Evolutionary conservation across 805 yeast species (phyloP).

Genomic region (Candida adriatica): DNA sequence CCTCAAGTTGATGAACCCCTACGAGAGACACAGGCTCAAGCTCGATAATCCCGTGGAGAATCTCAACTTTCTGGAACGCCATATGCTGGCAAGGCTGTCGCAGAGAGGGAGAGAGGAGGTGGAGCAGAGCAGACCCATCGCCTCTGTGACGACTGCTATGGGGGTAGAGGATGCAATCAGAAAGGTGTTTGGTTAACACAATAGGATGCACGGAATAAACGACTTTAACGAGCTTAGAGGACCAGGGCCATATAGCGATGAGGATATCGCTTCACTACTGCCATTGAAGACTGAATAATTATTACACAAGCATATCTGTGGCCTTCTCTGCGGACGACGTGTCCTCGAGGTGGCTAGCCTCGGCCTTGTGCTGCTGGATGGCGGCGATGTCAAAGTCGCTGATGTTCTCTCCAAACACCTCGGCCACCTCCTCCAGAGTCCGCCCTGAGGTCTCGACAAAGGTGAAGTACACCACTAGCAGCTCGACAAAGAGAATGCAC

Average conservation of each 20-base stretch:
- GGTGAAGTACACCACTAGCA: slow-evolving; percentile 25
- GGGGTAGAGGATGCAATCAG: background rate
- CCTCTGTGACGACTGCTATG: slow-evolving; percentile 1
- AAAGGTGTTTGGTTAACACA: background rate
- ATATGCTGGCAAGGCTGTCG: slow-evolving; percentile 3
- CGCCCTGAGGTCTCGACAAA: slow-evolving; percentile 34
- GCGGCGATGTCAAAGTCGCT: slow-evolving; percentile 12
- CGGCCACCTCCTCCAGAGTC: slow-evolving; percentile 33
- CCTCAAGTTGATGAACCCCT: slow-evolving; percentile 15
- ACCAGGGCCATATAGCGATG: too few species aligned
- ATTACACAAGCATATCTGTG: too few species aligned
- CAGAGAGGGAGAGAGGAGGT: slow-evolving; percentile 1
- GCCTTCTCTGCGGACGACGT: slow-evolving; percentile 9
- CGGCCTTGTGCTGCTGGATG: slow-evolving; percentile 14
- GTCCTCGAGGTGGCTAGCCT: slow-evolving; percentile 13
- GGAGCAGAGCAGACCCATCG: slow-evolving; percentile 2
- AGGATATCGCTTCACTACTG: too few species aligned
- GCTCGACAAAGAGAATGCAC: slow-evolving; percentile 25
- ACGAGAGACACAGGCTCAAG: slow-evolving; percentile 11
- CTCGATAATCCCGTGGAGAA: slow-evolving; percentile 12
- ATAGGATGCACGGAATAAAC: too few species aligned
- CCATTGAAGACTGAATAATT: too few species aligned
- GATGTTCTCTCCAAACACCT: slow-evolving; percentile 26
- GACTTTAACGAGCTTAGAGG: too few species aligned
- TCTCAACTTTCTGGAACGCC: slow-evolving; percentile 11